phyloP scores from a whole-genome alignment of 2,329 filamentous ascomycete genomes.

The Corinectria fuckeliana region DNA sequence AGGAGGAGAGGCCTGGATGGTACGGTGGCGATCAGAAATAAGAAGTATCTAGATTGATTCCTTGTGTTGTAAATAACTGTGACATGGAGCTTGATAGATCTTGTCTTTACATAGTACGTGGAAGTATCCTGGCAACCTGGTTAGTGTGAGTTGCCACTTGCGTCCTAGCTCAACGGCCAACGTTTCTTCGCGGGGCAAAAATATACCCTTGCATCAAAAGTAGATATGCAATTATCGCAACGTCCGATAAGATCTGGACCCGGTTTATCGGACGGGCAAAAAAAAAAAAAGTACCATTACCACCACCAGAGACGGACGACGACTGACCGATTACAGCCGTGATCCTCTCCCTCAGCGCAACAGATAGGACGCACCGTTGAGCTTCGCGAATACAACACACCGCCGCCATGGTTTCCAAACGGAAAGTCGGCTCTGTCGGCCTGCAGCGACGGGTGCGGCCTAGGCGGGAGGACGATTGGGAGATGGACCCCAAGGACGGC shows the following conservation, averaged over 20 bases:
- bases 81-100: too few relatives aligned
- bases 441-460: conserved; percentile 53
- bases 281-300: conserved; percentile 7
- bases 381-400: neutral
- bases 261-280: conserved; percentile 8
- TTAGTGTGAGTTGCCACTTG: too few relatives aligned
- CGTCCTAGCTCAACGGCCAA: neutral
- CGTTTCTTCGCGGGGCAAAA: neutral
- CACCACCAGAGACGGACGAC: neutral
- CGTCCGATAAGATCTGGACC: conserved; percentile 9
- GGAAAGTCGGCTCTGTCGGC: conserved; percentile 47
- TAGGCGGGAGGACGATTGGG: conserved; percentile 52
- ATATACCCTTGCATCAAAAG: neutral
- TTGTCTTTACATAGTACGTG: too few relatives aligned
- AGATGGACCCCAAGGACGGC: conserved; percentile 46
- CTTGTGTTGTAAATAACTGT: too few relatives aligned
- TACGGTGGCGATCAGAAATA: too few relatives aligned
- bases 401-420: conserved; percentile 49
- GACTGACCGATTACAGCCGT: neutral
- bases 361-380: neutral
- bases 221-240: conserved; percentile 13
- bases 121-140: too few relatives aligned
- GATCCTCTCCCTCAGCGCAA: neutral
- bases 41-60: too few relatives aligned
- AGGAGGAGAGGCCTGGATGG: too few relatives aligned